Conservation (phyloP, 2,329 filamentous ascomycete genomes). For the Coniosporium tulheliwenetii region DNA sequence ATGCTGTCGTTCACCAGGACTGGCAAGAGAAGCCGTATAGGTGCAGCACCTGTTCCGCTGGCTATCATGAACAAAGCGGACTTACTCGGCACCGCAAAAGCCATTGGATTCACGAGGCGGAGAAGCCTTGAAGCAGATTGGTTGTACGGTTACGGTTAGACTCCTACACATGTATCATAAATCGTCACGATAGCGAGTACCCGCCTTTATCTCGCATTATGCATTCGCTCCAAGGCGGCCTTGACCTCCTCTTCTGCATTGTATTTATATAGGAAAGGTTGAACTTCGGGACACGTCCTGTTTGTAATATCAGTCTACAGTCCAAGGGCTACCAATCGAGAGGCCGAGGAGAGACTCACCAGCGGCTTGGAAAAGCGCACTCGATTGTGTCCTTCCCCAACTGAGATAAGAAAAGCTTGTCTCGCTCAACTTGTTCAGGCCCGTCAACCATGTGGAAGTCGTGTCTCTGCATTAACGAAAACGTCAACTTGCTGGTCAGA, state of each 20-base stretch:
- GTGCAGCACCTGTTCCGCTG: too few species aligned
- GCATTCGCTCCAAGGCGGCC: slow-evolving; percentile 7
- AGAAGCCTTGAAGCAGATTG: too few species aligned
- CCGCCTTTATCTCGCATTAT: too few species aligned
- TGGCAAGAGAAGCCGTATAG: too few species aligned
- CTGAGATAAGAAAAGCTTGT: slow-evolving; percentile 40
- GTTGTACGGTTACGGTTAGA: too few species aligned
- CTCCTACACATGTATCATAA: too few species aligned
- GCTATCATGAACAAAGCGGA: too few species aligned
- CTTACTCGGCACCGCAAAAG: too few species aligned
- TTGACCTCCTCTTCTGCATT: slow-evolving; percentile 40
- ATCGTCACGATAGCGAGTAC: too few species aligned
- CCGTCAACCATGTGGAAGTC: slow-evolving; percentile 32
- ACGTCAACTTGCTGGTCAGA: not conserved
- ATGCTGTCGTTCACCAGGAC: too few species aligned
- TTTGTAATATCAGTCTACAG: not conserved
- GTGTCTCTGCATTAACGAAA: slow-evolving; percentile 9
- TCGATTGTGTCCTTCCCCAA: slow-evolving; percentile 32
- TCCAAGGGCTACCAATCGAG: not conserved
- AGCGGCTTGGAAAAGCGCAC: slow-evolving; percentile 45
- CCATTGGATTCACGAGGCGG: too few species aligned
- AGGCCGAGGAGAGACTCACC: slow-evolving; percentile 17
- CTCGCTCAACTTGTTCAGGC: slow-evolving; percentile 40
- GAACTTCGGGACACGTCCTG: slow-evolving; percentile 43
- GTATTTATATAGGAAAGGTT: slow-evolving; percentile 51